A percentile compares a stretch with the other conserved stretches of the same genome.
These are phyloP conservation scores for Fraxinus americana DNA, from an alignment of 257 asterid genomes.

Conservation along the genomic window DNA sequence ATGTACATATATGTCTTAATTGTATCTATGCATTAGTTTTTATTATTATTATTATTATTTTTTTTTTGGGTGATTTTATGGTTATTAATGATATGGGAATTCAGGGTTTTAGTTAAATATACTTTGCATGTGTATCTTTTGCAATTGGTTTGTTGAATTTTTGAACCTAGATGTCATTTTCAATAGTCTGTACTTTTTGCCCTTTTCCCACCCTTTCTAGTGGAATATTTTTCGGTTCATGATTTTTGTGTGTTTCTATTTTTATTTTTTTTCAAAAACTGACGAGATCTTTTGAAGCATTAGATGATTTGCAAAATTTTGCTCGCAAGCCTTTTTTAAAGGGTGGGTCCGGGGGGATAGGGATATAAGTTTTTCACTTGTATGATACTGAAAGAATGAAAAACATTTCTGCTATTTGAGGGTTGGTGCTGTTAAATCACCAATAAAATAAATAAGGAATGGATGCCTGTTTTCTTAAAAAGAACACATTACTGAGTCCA, in stretches of 20 bases:
- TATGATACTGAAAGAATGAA: not conserved
- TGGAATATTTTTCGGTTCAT: not conserved
- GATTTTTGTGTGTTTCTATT: not conserved
- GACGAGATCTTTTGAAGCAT: not conserved
- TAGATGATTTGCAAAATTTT: not conserved
- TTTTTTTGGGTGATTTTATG: not conserved
- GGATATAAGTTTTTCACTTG: not conserved
- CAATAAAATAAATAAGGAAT: too few relatives aligned
- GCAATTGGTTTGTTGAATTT: not conserved
- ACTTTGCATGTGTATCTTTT: not conserved
- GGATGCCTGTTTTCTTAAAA: not conserved
- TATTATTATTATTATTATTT: too few relatives aligned
- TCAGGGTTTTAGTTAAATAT: not conserved
- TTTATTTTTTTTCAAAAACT: not conserved
- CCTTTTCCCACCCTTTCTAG: not conserved
- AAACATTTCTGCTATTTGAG: not conserved
- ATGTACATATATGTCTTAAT: not conserved
- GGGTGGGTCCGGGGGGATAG: not conserved
- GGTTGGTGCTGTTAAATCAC: not conserved
- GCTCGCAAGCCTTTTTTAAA: not conserved
- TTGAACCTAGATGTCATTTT: not conserved
- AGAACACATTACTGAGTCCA: not conserved
- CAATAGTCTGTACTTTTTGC: not conserved
- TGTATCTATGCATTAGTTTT: not conserved
- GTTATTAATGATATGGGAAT: not conserved